phyloP scores from a whole-genome alignment of 1,284 basidiomycete genomes.

The Fomitopsis schrenkii region DNA sequence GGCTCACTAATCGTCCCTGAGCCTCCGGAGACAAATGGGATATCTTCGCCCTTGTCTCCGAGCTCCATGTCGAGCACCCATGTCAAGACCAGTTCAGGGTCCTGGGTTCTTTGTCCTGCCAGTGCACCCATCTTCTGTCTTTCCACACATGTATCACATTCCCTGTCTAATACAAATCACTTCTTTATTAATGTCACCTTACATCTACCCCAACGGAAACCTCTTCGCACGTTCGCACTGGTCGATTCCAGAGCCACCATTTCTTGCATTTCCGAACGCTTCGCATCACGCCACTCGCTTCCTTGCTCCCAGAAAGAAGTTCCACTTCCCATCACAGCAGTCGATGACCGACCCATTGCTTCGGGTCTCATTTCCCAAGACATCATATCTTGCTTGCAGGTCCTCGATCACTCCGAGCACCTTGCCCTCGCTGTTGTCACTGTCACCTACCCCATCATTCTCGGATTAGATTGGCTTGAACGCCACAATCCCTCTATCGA shows the following conservation, averaged over 20 bases:
- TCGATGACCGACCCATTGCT: conserved; percentile 33
- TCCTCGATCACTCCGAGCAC: conserved; percentile 21
- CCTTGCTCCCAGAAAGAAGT: conserved; percentile 20
- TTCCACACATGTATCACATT: conserved; percentile 7
- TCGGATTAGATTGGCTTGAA: conserved; percentile 21
- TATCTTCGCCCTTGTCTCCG: conserved; percentile 1
- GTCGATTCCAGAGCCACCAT: conserved; percentile 32
- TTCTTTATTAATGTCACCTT: conserved; percentile 32
- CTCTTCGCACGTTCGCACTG: conserved; percentile 27
- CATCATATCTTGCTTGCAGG: conserved; percentile 21
- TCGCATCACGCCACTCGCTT: conserved; percentile 27
- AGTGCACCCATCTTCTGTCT: conserved; percentile 9
- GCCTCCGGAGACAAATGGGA: conserved; percentile 25
- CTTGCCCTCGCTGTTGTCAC: conserved; percentile 15
- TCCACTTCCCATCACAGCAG: conserved; percentile 29
- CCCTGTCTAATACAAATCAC: conserved; percentile 19
- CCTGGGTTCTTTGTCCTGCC: no score
- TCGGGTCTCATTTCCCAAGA: conserved; percentile 33
- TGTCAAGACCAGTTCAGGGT: not conserved
- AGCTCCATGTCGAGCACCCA: conserved; percentile 11
- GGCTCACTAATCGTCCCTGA: conserved; percentile 13
- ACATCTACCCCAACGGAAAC: conserved; percentile 24
- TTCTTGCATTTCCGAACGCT: conserved; percentile 33
- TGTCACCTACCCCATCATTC: conserved; percentile 18
- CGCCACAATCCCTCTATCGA: conserved; percentile 22